Evolutionary conservation across 495 filamentous ascomycete species (phyloP), one percentile per base, ranked within the genome.

Genomic region (Hypoxylon cercidicola): DNA sequence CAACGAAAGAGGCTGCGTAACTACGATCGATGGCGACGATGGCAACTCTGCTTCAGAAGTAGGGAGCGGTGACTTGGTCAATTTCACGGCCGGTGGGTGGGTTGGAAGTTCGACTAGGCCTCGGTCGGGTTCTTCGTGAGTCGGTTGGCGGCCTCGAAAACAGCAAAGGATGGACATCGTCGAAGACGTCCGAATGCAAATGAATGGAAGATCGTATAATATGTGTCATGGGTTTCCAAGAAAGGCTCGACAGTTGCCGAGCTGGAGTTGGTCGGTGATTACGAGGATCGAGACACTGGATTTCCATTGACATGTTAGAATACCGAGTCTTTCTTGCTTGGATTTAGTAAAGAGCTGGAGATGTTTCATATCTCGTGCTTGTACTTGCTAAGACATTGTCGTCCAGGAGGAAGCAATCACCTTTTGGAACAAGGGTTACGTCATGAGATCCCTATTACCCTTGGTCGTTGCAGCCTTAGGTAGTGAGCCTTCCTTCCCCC

Each of bases 111-210:
- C 59, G 19, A 69, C 46, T 46, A 47, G 37, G 11, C 66, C 54
- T 16, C 52, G 60, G 15, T 44, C 48, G 45, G 55, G 60, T 39
- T 64, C 68, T 51, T n/a, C 48, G 28, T 11, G 9, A 47, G 40
- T 32, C 19, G 55, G 18, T 53, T 74, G 75, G 46, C 67, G 67
- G 16, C 69, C 41, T 18, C 66, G 61, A 56, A 72, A 80, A 41
- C 77, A 80, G 60, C 77, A 80, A 50, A 80, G 66, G 51, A 77
- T 68, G 41, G 74, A 66, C 78, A 80, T 80, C 39, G 39, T 74
- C 44, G 7, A 37, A 34, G 54, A 55, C 60, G 44, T 47, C 44
- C 16, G 62, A 49, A 35, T 57, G 47, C 23, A 51, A 54, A 32
- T 10, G 52, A 46, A 41, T 49, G 56, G 15, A 30, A 60, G 37